Evolutionary conservation across 2,329 filamentous ascomycete genomes (phyloP).

Genomic region (Myriosclerotinia curreyana): DNA sequence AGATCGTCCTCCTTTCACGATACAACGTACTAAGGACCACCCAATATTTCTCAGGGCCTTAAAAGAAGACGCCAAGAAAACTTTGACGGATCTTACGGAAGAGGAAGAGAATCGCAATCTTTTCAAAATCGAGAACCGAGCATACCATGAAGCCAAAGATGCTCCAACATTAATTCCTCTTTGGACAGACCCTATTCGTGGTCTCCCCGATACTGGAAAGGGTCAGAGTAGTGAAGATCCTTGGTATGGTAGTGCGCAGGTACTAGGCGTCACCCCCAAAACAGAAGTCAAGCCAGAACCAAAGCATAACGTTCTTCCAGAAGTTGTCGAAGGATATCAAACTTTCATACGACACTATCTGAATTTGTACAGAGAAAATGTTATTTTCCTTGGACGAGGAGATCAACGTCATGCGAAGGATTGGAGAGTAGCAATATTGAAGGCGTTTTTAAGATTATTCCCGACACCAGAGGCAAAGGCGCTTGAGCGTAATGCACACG

Average conservation of each 20-base stretch:
- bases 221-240: constrained; percentile 5
- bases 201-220: constrained; percentile 27
- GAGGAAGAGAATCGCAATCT: constrained; percentile 30
- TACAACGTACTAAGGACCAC: constrained; percentile 28
- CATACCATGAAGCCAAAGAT: constrained; percentile 31
- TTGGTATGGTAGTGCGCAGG: constrained; percentile 16
- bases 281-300: background rate
- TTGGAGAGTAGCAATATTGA: constrained; percentile 1
- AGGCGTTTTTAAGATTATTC: constrained; percentile 4
- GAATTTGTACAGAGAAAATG: background rate
- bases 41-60: constrained; percentile 28
- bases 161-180: constrained; percentile 32
- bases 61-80: constrained; percentile 23
- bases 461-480: constrained; percentile 7
- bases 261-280: constrained; percentile 2
- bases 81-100: constrained; percentile 23
- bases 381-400: background rate
- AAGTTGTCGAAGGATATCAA: background rate
- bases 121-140: constrained; percentile 28
- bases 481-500: constrained; percentile 11
- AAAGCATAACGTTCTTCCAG: constrained; percentile 4
- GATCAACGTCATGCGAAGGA: constrained; percentile 1
- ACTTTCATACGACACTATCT: background rate
- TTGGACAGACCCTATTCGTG: constrained; percentile 33
- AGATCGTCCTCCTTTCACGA: constrained; percentile 32